Conservation (phyloP, 805 yeast species). For the Candida piceae region DNA sequence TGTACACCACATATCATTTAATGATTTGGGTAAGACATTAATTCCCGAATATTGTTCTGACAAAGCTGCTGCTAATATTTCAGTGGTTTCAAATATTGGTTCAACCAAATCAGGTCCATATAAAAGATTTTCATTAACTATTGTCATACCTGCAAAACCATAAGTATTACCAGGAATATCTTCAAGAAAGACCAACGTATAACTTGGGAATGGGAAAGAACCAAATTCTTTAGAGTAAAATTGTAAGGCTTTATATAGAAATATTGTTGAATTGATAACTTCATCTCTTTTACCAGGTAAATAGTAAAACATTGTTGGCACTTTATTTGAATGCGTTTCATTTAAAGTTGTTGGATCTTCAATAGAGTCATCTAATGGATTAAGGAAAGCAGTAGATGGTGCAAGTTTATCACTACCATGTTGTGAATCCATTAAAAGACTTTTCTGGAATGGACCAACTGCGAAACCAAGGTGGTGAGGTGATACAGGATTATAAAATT, state of each 20-base stretch:
- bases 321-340: constrained; percentile 29
- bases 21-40: constrained; percentile 73
- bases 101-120: constrained; percentile 76
- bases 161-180: constrained; percentile 44
- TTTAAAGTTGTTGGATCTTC: constrained; percentile 20
- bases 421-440: constrained; percentile 46
- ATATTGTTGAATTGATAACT: constrained; percentile 68
- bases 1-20: constrained; percentile 85
- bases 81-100: constrained; percentile 68
- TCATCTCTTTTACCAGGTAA: constrained; percentile 52
- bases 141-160: constrained; percentile 71
- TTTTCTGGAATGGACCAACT: constrained; percentile 76
- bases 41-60: constrained; percentile 94
- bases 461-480: constrained; percentile 97
- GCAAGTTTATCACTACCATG: constrained; percentile 23
- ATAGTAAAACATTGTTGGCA: constrained; percentile 59
- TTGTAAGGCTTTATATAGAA: constrained; percentile 74
- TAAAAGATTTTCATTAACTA: constrained; percentile 54
- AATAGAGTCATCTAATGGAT: constrained; percentile 27
- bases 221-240: constrained; percentile 85
- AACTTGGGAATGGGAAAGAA: constrained; percentile 85
- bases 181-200: constrained; percentile 68
- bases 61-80: constrained; percentile 59
- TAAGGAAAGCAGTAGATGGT: constrained; percentile 25
- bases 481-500: constrained; percentile 80